These are phyloP conservation scores for Physcomitrium patens DNA, from an alignment of 225 moss, liverwort and hornwort genomes.

Conservation along the genomic window DNA sequence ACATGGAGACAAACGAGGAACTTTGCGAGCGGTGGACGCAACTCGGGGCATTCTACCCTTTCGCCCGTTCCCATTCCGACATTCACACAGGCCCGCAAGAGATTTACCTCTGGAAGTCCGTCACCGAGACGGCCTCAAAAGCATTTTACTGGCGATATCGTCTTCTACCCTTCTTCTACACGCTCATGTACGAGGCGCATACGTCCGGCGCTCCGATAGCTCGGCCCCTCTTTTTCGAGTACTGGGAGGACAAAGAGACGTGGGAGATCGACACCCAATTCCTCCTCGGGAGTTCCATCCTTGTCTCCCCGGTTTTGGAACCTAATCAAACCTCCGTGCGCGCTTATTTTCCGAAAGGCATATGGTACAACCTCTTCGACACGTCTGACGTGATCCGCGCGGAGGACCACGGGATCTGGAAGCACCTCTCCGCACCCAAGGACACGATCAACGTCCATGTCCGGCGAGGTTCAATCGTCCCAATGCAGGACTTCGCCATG, in stretches of 20 bases:
- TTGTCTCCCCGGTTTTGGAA: conserved; percentile 64
- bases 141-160: conserved; percentile 66
- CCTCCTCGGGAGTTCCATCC: conserved; percentile 56
- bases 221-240: conserved; percentile 79
- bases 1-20: conserved; percentile 59
- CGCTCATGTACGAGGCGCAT: conserved; percentile 64
- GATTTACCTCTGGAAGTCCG: conserved; percentile 72
- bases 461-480: conserved; percentile 48
- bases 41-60: conserved; percentile 82
- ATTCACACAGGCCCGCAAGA: conserved; percentile 56
- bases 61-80: conserved; percentile 66
- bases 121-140: conserved; percentile 44
- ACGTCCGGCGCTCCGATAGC: conserved; percentile 54
- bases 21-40: conserved; percentile 80
- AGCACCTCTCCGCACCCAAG: conserved; percentile 37
- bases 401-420: conserved; percentile 40
- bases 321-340: conserved; percentile 41
- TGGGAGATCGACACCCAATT: conserved; percentile 58
- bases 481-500: conserved; percentile 57
- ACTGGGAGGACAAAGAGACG: conserved; percentile 47
- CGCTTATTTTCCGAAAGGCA: conserved; percentile 69
- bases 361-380: conserved; percentile 77
- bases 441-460: conserved; percentile 55
- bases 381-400: conserved; percentile 40
- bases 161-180: conserved; percentile 76